Base-by-base conservation (phyloP, 805 yeast species). In the Torulaspora gathmanii region DNA sequence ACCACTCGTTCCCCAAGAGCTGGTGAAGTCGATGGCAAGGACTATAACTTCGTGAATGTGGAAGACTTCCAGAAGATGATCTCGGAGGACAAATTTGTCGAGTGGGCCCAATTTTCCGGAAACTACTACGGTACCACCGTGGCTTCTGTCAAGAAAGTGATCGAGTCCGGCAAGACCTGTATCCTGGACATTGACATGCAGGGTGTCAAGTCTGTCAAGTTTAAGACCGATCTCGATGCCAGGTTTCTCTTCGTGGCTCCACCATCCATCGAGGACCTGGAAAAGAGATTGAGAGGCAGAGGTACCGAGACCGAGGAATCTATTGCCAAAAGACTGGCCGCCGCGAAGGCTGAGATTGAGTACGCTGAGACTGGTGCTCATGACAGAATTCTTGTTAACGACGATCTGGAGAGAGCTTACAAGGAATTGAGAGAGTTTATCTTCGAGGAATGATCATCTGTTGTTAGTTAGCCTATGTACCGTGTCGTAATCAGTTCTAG, bases 121-220 rank as follows among this genome's bases (percentile, higher is more conserved):
- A 93, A 93, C 75, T 90, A 86, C 74, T 93, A 93, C 69, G 99
- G 99, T 47, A 93, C 99, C 40, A 75, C 96, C 37, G 74, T 88
- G 58, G 83, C 80, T 61, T 83, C 96, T 25, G 97, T 93, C 37
- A 77, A 85, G 56, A 72, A 75, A 37, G 75, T 70, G 33, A 67
- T 73, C 26, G 67, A 69, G 42, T 65, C 74, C 49, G 86, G 88
- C 57, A 80, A 76, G 67, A 83, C 82, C 42, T 93, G 98, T 72
- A 82, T 93, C 51, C 75, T 93, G 63, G 99, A 93, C 69, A 93
- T 93, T 55, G 99, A 93, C 77, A 90, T 91, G 97, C 98, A 93
- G 72, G 99, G 99, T 55, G 99, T 93, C 59, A 83, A 86, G 70
- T 76, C 88, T 20, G 96, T 93, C 53, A 93, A 93, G 71, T 44